A percentile compares a stretch with the other conserved stretches of the same genome.
Conservation (phyloP, 192 early-diverging fungal species). For the Mortierella alpina region DNA sequence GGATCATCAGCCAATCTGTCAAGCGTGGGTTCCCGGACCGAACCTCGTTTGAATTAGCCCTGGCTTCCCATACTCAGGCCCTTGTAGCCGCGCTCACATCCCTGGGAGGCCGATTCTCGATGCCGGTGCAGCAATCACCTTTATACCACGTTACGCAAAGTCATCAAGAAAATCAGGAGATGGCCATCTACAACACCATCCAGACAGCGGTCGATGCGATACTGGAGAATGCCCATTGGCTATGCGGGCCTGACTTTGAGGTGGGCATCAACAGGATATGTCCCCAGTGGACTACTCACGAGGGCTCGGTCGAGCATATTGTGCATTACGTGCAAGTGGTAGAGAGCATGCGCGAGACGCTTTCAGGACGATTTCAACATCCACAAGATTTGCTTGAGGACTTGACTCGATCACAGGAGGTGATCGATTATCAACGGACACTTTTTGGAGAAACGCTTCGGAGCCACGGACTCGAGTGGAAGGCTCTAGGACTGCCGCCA, state of each 20-base stretch:
- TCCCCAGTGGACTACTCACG: slow-evolving; percentile 35
- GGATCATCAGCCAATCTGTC: slow-evolving; percentile 28
- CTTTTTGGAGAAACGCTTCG: slow-evolving; percentile 42
- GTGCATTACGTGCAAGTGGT: slow-evolving; percentile 46
- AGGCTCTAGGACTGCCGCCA: slow-evolving; percentile 34
- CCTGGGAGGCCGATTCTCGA: slow-evolving; percentile 14
- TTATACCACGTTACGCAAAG: not conserved
- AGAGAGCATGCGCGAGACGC: slow-evolving; percentile 45
- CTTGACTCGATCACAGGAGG: slow-evolving; percentile 35
- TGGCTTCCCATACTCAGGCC: slow-evolving; percentile 14
- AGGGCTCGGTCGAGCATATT: slow-evolving; percentile 33
- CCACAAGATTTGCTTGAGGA: slow-evolving; percentile 42
- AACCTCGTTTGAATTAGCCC: slow-evolving; percentile 17
- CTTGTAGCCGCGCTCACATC: slow-evolving; percentile 3
- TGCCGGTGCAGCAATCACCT: not conserved
- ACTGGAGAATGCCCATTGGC: slow-evolving; percentile 37
- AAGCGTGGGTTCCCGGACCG: slow-evolving; percentile 29
- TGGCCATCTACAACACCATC: slow-evolving; percentile 26
- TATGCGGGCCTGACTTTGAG: slow-evolving; percentile 48
- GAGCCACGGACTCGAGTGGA: slow-evolving; percentile 39
- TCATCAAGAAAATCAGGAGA: slow-evolving; percentile 23
- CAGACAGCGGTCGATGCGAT: slow-evolving; percentile 28
- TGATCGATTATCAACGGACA: slow-evolving; percentile 43
- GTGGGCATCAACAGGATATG: slow-evolving; percentile 49
- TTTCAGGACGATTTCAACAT: slow-evolving; percentile 42